phyloP scores from a whole-genome alignment of 2,329 filamentous ascomycete species.

The Pyrenophora graminea region DNA sequence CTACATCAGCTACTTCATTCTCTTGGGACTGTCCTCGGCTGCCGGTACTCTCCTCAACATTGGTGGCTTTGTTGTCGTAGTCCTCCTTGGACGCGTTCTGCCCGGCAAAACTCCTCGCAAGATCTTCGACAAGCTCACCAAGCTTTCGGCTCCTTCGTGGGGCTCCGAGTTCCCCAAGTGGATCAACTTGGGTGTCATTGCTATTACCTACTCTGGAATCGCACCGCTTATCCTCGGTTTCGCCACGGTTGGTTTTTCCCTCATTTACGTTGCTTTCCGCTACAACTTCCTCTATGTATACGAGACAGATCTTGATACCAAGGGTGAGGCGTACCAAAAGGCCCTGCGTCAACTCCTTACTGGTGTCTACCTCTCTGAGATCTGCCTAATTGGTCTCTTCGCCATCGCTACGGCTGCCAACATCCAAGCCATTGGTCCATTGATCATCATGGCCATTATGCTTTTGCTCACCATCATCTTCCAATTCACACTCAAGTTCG shows the following conservation, averaged over 20 bases:
- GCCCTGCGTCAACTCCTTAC: conserved; percentile 54
- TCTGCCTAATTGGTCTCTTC: conserved; percentile 55
- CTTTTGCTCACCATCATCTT: conserved; percentile 49
- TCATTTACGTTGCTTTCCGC: conserved; percentile 54
- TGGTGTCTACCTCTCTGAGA: conserved; percentile 54
- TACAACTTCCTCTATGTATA: conserved; percentile 58
- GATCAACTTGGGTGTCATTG: conserved; percentile 51
- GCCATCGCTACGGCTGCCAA: conserved; percentile 46
- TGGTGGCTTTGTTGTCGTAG: conserved; percentile 75
- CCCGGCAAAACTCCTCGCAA: conserved; percentile 52
- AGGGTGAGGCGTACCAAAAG: conserved; percentile 52
- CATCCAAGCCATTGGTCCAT: conserved; percentile 46
- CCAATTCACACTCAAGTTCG: conserved; percentile 43
- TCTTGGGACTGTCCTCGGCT: conserved; percentile 66
- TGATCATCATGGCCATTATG: conserved; percentile 50
- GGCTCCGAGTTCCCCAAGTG: conserved; percentile 54
- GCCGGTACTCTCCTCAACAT: conserved; percentile 68
- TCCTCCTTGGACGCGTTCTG: conserved; percentile 74
- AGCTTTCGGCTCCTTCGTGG: conserved; percentile 51
- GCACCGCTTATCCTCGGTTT: conserved; percentile 55
- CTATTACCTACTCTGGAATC: conserved; percentile 54
- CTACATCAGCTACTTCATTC: conserved; percentile 91
- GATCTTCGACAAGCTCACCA: conserved; percentile 48
- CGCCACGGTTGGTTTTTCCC: conserved; percentile 49
- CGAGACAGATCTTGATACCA: conserved; percentile 53